Percentiles rank a stretch among this genome's conserved stretches.
phyloP scores from a whole-genome alignment of 352 stramenopile genomes.

The Phytophthora podocarpi region DNA sequence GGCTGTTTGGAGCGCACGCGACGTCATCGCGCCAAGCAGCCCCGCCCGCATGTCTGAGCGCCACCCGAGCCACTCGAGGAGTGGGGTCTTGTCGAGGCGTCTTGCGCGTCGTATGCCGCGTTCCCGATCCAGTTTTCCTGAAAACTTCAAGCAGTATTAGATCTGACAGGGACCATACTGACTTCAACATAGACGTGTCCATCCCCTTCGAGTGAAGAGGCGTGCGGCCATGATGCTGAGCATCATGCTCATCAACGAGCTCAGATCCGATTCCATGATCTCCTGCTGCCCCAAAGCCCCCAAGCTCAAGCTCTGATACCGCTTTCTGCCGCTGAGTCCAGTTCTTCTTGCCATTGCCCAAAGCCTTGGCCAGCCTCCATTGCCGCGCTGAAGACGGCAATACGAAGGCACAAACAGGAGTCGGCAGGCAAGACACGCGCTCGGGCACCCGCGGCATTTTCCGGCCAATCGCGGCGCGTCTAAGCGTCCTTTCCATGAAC shows the following conservation, averaged over 20 bases:
- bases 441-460: slow-evolving; percentile 13
- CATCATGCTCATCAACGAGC: slow-evolving; percentile 5
- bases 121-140: too few species aligned
- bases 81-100: background rate
- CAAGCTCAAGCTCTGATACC: too few species aligned
- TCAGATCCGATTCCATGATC: too few species aligned
- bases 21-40: background rate
- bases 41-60: slow-evolving; percentile 9
- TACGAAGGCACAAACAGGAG: slow-evolving; percentile 13
- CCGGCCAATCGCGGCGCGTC: slow-evolving; percentile 8
- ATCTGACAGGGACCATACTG: slow-evolving; percentile 35
- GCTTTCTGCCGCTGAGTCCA: background rate
- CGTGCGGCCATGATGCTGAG: slow-evolving; percentile 29
- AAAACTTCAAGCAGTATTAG: slow-evolving; percentile 62
- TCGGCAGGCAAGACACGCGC: slow-evolving; percentile 27
- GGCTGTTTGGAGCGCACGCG: background rate
- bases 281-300: too few species aligned
- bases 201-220: slow-evolving; percentile 33
- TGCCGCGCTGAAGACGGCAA: too few species aligned
- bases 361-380: too few species aligned
- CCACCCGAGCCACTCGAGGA: background rate
- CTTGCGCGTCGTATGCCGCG: slow-evolving; percentile 21
- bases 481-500: slow-evolving; percentile 14
- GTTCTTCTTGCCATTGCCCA: too few species aligned
- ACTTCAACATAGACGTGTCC: slow-evolving; percentile 45